These are phyloP conservation scores for Globisporangium solare DNA, from an alignment of 352 stramenopile genomes.

Conservation along the genomic window DNA sequence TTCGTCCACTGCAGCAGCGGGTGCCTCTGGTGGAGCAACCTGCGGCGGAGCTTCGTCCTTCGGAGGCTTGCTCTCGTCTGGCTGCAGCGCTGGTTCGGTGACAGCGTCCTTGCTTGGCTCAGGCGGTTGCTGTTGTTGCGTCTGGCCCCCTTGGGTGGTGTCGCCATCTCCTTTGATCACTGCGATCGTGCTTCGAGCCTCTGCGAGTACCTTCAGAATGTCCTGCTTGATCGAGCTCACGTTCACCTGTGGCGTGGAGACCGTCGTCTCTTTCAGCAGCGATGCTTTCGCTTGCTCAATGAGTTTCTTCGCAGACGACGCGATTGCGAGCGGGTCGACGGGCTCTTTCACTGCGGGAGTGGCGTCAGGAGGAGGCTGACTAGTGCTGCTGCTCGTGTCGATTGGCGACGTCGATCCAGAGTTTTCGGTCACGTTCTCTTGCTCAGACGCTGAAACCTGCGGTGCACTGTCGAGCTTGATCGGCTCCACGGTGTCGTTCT, in stretches of 20 bases:
- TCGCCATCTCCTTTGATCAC: slow-evolving; percentile 36
- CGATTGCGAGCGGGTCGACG: slow-evolving; percentile 3
- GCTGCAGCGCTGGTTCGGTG: background rate
- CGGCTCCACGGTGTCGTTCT: background rate
- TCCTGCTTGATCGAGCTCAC: slow-evolving; percentile 76
- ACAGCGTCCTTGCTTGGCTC: slow-evolving; percentile 4
- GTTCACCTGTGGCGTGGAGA: slow-evolving; percentile 30
- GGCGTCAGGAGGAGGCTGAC: background rate
- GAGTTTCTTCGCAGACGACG: slow-evolving; percentile 6
- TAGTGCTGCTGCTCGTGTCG: slow-evolving; percentile 7
- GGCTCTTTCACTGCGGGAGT: background rate
- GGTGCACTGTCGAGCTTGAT: background rate
- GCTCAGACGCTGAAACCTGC: background rate
- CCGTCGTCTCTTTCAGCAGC: background rate
- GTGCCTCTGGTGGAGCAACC: background rate
- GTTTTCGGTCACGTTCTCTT: background rate
- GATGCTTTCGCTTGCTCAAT: slow-evolving; percentile 12
- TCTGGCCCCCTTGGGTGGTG: slow-evolving; percentile 4
- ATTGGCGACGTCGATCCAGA: slow-evolving; percentile 2
- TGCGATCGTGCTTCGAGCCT: slow-evolving; percentile 69
- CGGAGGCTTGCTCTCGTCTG: slow-evolving; percentile 1
- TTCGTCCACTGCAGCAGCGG: slow-evolving; percentile 41
- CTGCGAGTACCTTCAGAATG: slow-evolving; percentile 72
- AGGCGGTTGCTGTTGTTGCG: slow-evolving; percentile 5
- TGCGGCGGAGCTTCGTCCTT: slow-evolving; percentile 12